Percentiles rank a stretch among this genome's conserved stretches.
Conservation (phyloP, 345 rosid genomes). For the Pistacia atlantica region DNA sequence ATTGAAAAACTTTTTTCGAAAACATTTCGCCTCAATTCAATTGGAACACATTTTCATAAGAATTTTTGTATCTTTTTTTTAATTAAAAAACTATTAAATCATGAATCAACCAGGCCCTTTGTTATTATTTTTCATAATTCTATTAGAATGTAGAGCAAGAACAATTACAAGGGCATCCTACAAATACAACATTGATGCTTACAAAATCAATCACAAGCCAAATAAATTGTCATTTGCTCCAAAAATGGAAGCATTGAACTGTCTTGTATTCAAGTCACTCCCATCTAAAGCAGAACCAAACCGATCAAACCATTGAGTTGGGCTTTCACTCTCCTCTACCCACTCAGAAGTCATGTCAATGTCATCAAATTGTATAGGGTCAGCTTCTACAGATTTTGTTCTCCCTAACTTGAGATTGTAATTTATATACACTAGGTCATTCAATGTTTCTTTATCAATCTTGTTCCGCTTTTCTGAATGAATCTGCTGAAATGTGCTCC, state of each 20-base stretch:
- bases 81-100: no score
- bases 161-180: not conserved
- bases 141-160: no score
- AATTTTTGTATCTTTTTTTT: no score
- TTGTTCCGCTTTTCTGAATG: constrained; percentile 84
- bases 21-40: no score
- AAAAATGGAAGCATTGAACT: constrained; percentile 65
- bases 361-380: constrained; percentile 68
- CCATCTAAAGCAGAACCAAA: constrained; percentile 79
- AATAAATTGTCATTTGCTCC: constrained; percentile 64
- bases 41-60: no score
- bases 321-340: constrained; percentile 87
- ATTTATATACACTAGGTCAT: constrained; percentile 61
- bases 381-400: constrained; percentile 49
- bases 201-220: constrained; percentile 48
- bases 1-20: no score
- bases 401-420: constrained; percentile 77
- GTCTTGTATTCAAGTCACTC: constrained; percentile 78
- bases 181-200: not conserved
- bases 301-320: constrained; percentile 85
- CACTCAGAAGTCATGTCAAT: constrained; percentile 94
- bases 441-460: constrained; percentile 76
- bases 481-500: constrained; percentile 82
- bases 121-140: not conserved
- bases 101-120: not conserved